Evolutionary conservation across 495 filamentous ascomycete genomes (phyloP), one percentile per base, ranked within the genome.

Genomic region (Annulohypoxylon maeteangense): DNA sequence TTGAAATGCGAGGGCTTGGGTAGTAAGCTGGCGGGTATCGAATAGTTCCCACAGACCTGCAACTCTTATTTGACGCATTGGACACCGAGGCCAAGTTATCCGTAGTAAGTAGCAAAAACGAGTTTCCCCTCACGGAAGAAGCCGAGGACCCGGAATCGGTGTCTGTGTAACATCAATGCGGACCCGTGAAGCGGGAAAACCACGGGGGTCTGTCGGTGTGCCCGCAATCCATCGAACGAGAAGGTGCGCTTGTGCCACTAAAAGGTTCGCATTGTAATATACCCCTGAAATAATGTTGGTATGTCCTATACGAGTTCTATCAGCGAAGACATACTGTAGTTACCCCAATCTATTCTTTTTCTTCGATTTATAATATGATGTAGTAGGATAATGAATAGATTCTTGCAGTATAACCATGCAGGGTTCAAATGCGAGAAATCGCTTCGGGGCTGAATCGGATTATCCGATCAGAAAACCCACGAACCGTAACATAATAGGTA

Each of bases 121-220:
- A 31, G 10, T 11, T 29, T 55, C 34, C 34, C 22, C 38, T 16
- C 45, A 40, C 65, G 65, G 65, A 62, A 53, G 32, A 57, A 47
- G 55, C 65, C 70, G 65, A 61, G 16, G 11, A 14, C 11, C 55
- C 70, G 60, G 70, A 58, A 53, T 62, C 70, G 70, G 70, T 38
- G 27, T 57, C 32, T 25, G 70, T 69, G 70, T 73, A 73, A 73
- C 70, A 38, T 54, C 7, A 69, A 25, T 34, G 62, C 62, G 65
- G 70, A 65, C 45, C 70, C 70, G 70, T 54, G 47, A 40, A 70
- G 60, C 65, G 70, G 65, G 29, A 32, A 25, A 51, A 23, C 55
- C 59, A 50, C 42, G 70, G 61, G 38, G 18, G 18, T 3, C n/a
- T 22, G 31, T 66, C 70, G 70, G 65, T 1, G 14, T 16, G 5